A percentile compares a stretch with the other conserved stretches of the same genome.
These are phyloP conservation scores for Sonneratia caseolaris DNA, from an alignment of 345 rosid genomes.

Conservation along the genomic window DNA sequence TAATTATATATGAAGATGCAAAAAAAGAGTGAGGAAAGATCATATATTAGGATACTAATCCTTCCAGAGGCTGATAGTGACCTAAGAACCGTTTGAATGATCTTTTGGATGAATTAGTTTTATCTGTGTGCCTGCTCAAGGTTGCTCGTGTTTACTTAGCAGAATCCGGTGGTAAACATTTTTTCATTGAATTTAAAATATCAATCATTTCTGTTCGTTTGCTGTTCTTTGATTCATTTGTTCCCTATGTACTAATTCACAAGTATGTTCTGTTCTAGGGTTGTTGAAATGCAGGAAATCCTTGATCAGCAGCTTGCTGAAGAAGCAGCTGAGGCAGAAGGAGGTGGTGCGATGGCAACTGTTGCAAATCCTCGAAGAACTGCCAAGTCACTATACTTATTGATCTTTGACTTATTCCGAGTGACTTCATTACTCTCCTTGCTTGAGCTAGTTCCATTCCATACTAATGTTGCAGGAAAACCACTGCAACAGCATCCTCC, in stretches of 20 bases:
- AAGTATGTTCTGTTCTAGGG: slow-evolving; percentile 34
- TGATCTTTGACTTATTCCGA: slow-evolving; percentile 4
- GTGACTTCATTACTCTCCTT: neutral
- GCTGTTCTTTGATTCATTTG: neutral
- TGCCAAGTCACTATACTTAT: slow-evolving; percentile 53
- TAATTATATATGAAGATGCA: neutral
- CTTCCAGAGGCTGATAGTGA: neutral
- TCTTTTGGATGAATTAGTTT: neutral
- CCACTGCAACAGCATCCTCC: slow-evolving; percentile 43
- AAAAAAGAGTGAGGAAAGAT: neutral
- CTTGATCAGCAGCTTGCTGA: slow-evolving; percentile 95
- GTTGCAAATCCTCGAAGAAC: slow-evolving; percentile 84
- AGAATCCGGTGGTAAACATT: neutral
- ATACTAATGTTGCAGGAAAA: slow-evolving; percentile 43
- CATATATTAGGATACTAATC: neutral
- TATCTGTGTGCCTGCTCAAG: neutral
- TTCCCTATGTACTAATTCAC: neutral
- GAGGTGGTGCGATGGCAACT: slow-evolving; percentile 83
- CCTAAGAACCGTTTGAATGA: neutral
- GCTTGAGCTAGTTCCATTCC: neutral
- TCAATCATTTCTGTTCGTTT: neutral
- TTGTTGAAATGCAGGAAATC: slow-evolving; percentile 99
- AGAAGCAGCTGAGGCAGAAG: slow-evolving; percentile 99
- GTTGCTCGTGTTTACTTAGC: neutral
- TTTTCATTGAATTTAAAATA: neutral